Percentiles rank a stretch among this genome's conserved stretches.
Conservation (phyloP, 768 basidiomycete species). For the Hydnum rufescens region DNA sequence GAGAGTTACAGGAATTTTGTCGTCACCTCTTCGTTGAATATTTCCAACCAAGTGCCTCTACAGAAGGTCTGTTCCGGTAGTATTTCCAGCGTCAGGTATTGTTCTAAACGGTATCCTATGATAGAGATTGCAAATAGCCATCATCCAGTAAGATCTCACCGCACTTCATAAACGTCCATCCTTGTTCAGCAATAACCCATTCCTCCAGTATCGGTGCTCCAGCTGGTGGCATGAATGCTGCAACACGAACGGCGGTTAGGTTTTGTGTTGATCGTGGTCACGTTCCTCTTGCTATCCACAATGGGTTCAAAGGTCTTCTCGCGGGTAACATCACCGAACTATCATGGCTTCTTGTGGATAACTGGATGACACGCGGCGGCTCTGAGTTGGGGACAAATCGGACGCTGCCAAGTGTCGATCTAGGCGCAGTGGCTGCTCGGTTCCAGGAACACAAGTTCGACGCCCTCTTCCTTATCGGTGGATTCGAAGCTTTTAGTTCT, state of each 20-base stretch:
- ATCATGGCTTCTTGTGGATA: slow-evolving; percentile 92
- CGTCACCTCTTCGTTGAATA: slow-evolving; percentile 30
- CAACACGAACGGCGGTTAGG: slow-evolving; percentile 81
- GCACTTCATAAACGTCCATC: slow-evolving; percentile 1
- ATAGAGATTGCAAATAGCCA: slow-evolving; percentile 58
- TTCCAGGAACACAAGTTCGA: slow-evolving; percentile 75
- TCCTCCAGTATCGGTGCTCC: slow-evolving; percentile 71
- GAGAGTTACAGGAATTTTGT: slow-evolving; percentile 78
- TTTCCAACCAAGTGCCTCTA: not conserved
- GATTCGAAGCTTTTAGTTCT: slow-evolving; percentile 84
- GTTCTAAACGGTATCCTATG: not conserved
- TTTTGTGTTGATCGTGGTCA: slow-evolving; percentile 89
- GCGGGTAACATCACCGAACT: slow-evolving; percentile 74
- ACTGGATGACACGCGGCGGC: slow-evolving; percentile 89
- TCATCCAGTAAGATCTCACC: slow-evolving; percentile 58
- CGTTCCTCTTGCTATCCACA: slow-evolving; percentile 78
- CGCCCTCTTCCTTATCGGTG: slow-evolving; percentile 75
- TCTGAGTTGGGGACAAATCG: slow-evolving; percentile 98
- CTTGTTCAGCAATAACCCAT: slow-evolving; percentile 6
- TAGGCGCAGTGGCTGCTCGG: slow-evolving; percentile 74
- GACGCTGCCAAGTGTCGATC: slow-evolving; percentile 61
- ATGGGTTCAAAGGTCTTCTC: slow-evolving; percentile 87
- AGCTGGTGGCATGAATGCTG: slow-evolving; percentile 98
- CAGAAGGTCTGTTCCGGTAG: not conserved
- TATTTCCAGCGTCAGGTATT: not conserved